These are phyloP conservation scores for Colletotrichum filicis DNA, from an alignment of 2,329 filamentous ascomycete species.

Conservation along the genomic window DNA sequence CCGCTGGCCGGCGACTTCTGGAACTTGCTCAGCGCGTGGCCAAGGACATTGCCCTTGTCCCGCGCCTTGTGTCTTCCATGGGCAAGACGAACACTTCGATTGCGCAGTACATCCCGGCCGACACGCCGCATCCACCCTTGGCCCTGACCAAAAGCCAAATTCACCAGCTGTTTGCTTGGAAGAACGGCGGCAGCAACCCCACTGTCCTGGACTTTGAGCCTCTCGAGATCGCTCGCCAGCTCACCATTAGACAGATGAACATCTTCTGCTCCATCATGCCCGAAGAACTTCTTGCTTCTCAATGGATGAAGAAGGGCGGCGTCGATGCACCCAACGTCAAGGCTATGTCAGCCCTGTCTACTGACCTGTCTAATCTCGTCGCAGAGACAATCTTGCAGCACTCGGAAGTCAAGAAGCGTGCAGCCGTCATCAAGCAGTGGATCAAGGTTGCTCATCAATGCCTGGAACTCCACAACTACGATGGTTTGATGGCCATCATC, in stretches of 20 bases:
- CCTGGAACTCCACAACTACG: constrained; percentile 92
- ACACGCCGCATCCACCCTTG: constrained; percentile 77
- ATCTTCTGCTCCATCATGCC: constrained; percentile 94
- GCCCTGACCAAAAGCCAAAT: constrained; percentile 81
- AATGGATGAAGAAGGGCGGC: constrained; percentile 92
- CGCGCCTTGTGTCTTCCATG: constrained; percentile 85
- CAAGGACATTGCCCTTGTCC: constrained; percentile 79
- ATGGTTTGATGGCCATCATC: constrained; percentile 96
- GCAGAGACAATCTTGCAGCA: constrained; percentile 90
- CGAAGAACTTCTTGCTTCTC: constrained; percentile 89
- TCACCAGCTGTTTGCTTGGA: constrained; percentile 78
- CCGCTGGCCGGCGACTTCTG: constrained; percentile 81
- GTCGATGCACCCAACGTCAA: constrained; percentile 88
- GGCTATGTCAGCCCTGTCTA: constrained; percentile 92
- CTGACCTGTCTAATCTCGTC: constrained; percentile 91
- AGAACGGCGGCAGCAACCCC: constrained; percentile 74
- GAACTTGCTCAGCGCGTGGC: constrained; percentile 85
- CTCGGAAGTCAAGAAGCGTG: constrained; percentile 92
- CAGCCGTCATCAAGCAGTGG: constrained; percentile 95
- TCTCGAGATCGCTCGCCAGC: constrained; percentile 88
- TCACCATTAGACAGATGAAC: constrained; percentile 90
- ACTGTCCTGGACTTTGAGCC: constrained; percentile 92
- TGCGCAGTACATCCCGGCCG: constrained; percentile 75
- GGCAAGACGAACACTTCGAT: constrained; percentile 86
- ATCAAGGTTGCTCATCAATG: constrained; percentile 92